A percentile compares a stretch with the other conserved stretches of the same genome.
phyloP scores from a whole-genome alignment of 176 grass and related monocot species.

The Lolium perenne region DNA sequence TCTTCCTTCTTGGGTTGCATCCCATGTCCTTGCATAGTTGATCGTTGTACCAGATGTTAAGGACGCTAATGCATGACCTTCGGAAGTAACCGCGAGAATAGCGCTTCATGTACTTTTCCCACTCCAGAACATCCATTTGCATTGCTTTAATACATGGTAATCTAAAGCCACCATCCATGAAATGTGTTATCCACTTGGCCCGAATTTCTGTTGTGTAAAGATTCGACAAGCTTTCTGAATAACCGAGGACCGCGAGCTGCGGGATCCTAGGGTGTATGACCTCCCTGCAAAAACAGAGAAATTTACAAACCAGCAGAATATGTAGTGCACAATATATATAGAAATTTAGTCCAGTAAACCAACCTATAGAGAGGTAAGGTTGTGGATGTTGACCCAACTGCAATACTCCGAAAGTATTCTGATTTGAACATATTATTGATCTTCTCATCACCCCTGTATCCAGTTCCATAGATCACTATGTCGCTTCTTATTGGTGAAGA shows the following conservation, averaged over 20 bases:
- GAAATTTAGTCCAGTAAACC: not conserved
- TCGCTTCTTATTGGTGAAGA: slow-evolving; percentile 34
- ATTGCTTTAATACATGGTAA: slow-evolving; percentile 45
- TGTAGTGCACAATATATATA: not conserved
- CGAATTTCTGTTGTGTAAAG: slow-evolving; percentile 59
- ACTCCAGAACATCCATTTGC: slow-evolving; percentile 52
- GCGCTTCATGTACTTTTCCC: slow-evolving; percentile 65
- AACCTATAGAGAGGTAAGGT: slow-evolving; percentile 61
- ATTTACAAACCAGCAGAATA: not conserved
- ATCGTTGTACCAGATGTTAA: slow-evolving; percentile 63
- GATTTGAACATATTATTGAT: slow-evolving; percentile 61
- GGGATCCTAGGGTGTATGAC: slow-evolving; percentile 41
- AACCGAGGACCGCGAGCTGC: slow-evolving; percentile 55
- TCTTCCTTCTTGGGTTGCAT: slow-evolving; percentile 38
- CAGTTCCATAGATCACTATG: slow-evolving; percentile 29
- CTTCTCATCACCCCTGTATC: slow-evolving; percentile 56
- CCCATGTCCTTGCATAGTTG: slow-evolving; percentile 66
- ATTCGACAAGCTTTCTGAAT: slow-evolving; percentile 61
- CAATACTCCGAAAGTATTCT: slow-evolving; percentile 44
- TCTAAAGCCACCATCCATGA: slow-evolving; percentile 57
- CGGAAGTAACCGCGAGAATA: slow-evolving; percentile 52
- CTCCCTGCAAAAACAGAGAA: slow-evolving; percentile 40
- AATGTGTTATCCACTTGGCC: slow-evolving; percentile 57
- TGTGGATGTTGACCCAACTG: slow-evolving; percentile 39
- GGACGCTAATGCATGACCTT: slow-evolving; percentile 44